Conservation (phyloP, 2,329 filamentous ascomycete species). For the Knoxdaviesia proteae region DNA sequence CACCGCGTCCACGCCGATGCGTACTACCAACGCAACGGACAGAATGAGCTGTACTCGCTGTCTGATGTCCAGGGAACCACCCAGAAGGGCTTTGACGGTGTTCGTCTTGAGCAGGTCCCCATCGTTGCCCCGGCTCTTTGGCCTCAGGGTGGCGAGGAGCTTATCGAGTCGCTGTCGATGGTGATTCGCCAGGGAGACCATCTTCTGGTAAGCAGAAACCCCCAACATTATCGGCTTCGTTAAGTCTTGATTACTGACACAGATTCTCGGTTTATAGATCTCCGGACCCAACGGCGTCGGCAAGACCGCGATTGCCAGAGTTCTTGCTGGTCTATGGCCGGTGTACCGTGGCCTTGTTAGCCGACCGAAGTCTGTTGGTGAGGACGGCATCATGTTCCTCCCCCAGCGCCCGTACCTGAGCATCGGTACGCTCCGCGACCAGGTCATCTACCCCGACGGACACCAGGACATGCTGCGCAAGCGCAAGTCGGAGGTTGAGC, state of each 20-base stretch:
- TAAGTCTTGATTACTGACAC: no score
- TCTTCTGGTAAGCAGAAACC: conserved; percentile 36
- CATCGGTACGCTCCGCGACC: conserved; percentile 80
- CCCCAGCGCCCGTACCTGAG: conserved; percentile 85
- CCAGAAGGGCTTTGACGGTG: conserved; percentile 85
- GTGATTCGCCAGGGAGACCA: conserved; percentile 83
- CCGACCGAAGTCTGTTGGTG: conserved; percentile 56
- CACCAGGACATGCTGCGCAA: conserved; percentile 82
- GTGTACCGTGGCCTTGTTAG: conserved; percentile 85
- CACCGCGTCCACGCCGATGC: conserved; percentile 84
- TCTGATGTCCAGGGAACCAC: conserved; percentile 85
- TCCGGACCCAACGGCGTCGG: conserved; percentile 89
- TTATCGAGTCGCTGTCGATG: conserved; percentile 74
- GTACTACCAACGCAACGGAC: conserved; percentile 48
- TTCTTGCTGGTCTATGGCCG: conserved; percentile 87
- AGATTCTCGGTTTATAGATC: conserved; percentile 25
- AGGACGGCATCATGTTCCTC: conserved; percentile 95
- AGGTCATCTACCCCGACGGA: conserved; percentile 93
- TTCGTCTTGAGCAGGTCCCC: conserved; percentile 81
- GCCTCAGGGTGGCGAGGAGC: conserved; percentile 77
- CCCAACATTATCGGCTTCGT: not conserved
- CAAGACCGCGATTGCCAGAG: conserved; percentile 70
- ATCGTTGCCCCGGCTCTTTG: conserved; percentile 75
- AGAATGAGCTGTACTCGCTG: conserved; percentile 68
- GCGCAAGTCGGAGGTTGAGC: conserved; percentile 51